A percentile compares a stretch with the other conserved stretches of the same genome.
phyloP scores from a whole-genome alignment of 495 filamentous ascomycete species.

The Daldinia caldariorum region DNA sequence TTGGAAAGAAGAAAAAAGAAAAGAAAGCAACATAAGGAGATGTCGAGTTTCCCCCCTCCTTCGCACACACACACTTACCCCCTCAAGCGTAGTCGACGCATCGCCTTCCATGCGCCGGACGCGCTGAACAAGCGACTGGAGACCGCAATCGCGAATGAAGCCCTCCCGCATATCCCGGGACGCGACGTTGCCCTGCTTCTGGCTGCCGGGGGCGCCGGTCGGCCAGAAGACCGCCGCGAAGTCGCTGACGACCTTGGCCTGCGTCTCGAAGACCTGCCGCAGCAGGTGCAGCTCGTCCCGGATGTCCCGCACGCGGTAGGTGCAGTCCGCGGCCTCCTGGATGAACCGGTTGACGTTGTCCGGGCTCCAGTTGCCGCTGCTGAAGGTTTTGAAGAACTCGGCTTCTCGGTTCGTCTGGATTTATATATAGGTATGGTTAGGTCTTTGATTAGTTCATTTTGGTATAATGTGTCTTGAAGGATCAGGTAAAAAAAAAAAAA shows the following conservation, averaged over 20 bases:
- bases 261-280: slow-evolving; percentile 1
- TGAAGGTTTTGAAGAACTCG: neutral
- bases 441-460: neutral
- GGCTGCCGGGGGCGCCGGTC: neutral
- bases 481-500: neutral
- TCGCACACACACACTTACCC: neutral
- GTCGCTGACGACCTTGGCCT: neutral
- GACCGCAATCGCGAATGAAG: neutral
- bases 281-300: slow-evolving; percentile 2
- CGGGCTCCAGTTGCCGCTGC: neutral
- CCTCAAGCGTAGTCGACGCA: neutral
- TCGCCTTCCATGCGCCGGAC: neutral
- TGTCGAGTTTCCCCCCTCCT: neutral
- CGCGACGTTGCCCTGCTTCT: neutral
- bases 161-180: neutral
- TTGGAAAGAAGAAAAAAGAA: neutral
- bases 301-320: neutral
- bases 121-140: neutral
- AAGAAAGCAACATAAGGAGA: neutral
- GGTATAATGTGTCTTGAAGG: neutral
- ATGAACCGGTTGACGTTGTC: neutral
- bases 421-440: neutral
- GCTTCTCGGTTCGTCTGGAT: neutral
- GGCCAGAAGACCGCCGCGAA: neutral
- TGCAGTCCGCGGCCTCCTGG: neutral